These are phyloP conservation scores for Diaporthe citrichinensis DNA, from an alignment of 2,329 filamentous ascomycete genomes.

Conservation along the genomic window DNA sequence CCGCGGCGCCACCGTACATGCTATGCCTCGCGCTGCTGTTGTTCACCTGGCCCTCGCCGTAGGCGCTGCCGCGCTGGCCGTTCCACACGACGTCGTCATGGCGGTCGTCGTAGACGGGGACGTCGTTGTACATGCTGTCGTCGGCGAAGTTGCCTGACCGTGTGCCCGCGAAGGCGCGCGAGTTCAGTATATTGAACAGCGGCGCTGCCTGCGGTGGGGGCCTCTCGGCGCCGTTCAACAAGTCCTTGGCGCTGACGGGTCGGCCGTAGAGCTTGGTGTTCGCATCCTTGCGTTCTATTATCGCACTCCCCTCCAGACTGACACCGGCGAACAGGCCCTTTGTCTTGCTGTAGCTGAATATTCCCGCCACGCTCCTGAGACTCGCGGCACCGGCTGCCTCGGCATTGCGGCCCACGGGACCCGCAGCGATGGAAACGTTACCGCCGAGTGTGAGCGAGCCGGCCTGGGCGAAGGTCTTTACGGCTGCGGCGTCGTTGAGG, in stretches of 20 bases:
- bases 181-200: conserved; percentile 87
- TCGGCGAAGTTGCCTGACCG: conserved; percentile 55
- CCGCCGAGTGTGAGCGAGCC: conserved; percentile 94
- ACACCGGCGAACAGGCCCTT: conserved; percentile 98
- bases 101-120: conserved; percentile 86
- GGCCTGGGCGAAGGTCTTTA: conserved; percentile 93
- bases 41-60: conserved; percentile 74
- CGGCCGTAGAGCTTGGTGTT: conserved; percentile 96
- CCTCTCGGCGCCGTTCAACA: conserved; percentile 83
- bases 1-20: conserved; percentile 46
- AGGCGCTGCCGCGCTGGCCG: conserved; percentile 77
- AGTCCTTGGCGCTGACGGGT: conserved; percentile 83
- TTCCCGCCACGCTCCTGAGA: conserved; percentile 87
- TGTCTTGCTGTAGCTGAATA: conserved; percentile 98
- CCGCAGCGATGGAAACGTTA: conserved; percentile 95
- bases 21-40: conserved; percentile 47
- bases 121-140: conserved; percentile 91
- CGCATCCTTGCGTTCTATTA: conserved; percentile 95
- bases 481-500: conserved; percentile 89
- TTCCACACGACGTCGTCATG: conserved; percentile 91
- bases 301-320: conserved; percentile 90
- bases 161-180: conserved; percentile 84
- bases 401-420: conserved; percentile 93
- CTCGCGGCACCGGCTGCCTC: conserved; percentile 96
- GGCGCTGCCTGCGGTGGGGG: conserved; percentile 87